Base-by-base conservation (phyloP, 495 filamentous ascomycete genomes). In the Penicillium dipodomyicola region DNA sequence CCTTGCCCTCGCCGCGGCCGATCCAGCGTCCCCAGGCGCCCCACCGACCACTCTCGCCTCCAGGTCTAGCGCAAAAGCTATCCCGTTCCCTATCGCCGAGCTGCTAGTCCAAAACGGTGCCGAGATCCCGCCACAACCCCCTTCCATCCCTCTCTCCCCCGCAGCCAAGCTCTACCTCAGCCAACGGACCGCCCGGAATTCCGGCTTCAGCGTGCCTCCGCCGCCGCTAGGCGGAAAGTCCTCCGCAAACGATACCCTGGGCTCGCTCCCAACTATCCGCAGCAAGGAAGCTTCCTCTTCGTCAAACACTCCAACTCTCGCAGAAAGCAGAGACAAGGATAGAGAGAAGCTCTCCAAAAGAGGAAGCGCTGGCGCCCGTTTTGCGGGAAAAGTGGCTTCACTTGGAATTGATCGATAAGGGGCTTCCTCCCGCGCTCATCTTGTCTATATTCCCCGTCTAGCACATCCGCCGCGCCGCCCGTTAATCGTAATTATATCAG, bases 91-190 rank as follows among this genome's bases (percentile, higher is more conserved):
- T 0, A 76, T 97, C 23, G 95, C 94, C 27, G 94, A 98, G 72
- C 80, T 97, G 47, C 81, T 98, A 11, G 79, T 97, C 19, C 94
- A 96, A 63, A 97, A 97, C 68, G 94, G 94, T 30, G 92, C 91
- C 8, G 90, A 95, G 44, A 88, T 97, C 17, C 92, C 94, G 0
- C 68, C 78, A 1, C 71, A 82, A 7, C 79, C 86, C 44, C 88
- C 89, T 7, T 86, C 88, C 4, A 89, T 93, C 61, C 87, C 88
- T 12, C 81, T 97, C 4, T 88, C 86, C 33, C 70, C 82, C 19
- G 83, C 86, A 20, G 95, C 93, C 2, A 83, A 87, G 62, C 67
- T 89, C 30, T 98, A 97, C 63, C 73, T 97, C 45, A 91, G 92
- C 52, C 84, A 90, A 67, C 96, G 96, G 64, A 84, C 82, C 22